Base-by-base conservation (phyloP, 108 stramenopile genomes). In the Craspedostauros australis region DNA sequence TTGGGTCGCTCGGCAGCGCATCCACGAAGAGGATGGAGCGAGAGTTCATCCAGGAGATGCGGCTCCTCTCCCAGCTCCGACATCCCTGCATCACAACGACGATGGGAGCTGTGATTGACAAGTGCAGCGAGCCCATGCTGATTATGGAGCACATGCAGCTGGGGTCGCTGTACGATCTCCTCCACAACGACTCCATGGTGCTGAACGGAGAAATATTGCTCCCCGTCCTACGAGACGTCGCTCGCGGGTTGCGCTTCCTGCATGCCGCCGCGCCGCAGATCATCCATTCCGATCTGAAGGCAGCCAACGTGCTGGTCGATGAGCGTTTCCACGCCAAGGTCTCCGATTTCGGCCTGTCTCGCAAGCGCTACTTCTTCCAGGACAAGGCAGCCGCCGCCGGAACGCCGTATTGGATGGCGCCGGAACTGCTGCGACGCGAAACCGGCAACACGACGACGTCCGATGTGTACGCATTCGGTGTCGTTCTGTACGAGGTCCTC, bases 391-490 rank as follows among this genome's bases (percentile, higher is more conserved):
- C 70, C 16, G 55, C 48, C 4, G 19, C 46, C 36, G 95, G 95
- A 4, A 88, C 94, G 12, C 91, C 91, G 9, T 94, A 72, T 56
- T 96, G 93, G 92, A 96, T 96, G 95, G 93, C 91, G 1, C 95
- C 95, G 3, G 95, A 90, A 51, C 38, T 73, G 28, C 41, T 82
- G 19, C 52, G 72, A 9, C 56, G 71, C 14, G 64, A 75, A 50
- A 52, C 61, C 12, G 39, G 26, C 4, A 68, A 82, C 46, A 72
- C 70, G 1, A 7, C 70, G 1, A 54, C 62, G n/a, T 73, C 67
- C 16, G 81, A 82, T 58, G 72, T 82, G 8, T 82, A 82, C 53
- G 57, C 66, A 16, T 68, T 77, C 25, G 80, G 72, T 46, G 73
- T 75, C 7, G 71, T 70, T 42, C 0, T 33, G 45, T 40, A 64